Base-by-base conservation (phyloP, 805 yeast genomes). In the Starmerella scarabaei region DNA sequence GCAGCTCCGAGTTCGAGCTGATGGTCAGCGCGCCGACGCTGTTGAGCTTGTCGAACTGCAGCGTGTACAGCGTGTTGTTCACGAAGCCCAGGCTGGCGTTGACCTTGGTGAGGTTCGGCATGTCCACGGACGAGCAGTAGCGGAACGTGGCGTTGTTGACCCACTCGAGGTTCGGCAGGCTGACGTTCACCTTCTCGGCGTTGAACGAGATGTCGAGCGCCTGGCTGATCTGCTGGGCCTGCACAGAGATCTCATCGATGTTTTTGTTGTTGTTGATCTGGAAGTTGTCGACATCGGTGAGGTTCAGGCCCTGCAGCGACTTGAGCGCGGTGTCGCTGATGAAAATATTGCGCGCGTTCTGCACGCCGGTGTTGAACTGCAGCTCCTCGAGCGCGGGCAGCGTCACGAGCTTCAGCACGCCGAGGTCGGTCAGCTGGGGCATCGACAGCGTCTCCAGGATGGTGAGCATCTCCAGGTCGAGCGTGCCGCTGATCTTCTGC, bases 141-240 rank as follows among this genome's bases (percentile, higher is more conserved):
- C 82, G 80, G 72, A 88, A 74, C 49, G 84, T 75, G 56, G 91
- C 67, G 73, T 83, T 80, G 73, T 81, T 80, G 50, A 94, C 97
- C 78, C 85, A 73, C 51, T 69, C 54, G 62, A 91, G 75, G 54
- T 71, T 61, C 36, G 66, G 63, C 49, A 65, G 55, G 38, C 54
- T 41, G 30, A 62, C 66, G 62, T 78, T 77, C 51, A 86, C 84
- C 45, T 72, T 66, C 48, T 77, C 77, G 59, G 94, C 80, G 70
- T 91, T 91, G 71, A 71, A 80, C 49, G 94, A 75, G 59, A 91
- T 76, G 55, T 78, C 75, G 55, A 91, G 71, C 47, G 77, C 60
- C 60, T 73, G 73, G 47, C 88, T 72, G 49, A 85, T 91, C 44
- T 80, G 64, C 62, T 75, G 64, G 60, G 88, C 72, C 48, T 73